A percentile compares a stretch with the other conserved stretches of the same genome.
phyloP scores from a whole-genome alignment of 805 yeast species.

The Metschnikowia chrysomelidarum region DNA sequence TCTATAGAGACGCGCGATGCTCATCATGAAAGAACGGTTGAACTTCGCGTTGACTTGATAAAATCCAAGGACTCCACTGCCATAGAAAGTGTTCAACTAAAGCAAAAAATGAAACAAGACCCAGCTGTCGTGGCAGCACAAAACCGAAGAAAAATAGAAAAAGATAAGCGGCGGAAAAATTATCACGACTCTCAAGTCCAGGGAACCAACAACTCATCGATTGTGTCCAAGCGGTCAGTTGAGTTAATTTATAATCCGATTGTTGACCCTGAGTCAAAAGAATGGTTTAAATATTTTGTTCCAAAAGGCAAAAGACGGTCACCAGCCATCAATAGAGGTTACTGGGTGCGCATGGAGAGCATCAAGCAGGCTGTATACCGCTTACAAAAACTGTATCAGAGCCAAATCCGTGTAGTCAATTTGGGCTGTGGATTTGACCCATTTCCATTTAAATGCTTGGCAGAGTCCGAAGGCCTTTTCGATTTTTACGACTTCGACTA shows the following conservation, averaged over 20 bases:
- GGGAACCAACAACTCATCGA: constrained; percentile 81
- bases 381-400: constrained; percentile 35
- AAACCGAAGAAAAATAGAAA: constrained; percentile 32
- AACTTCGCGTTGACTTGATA: too few relatives aligned
- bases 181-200: constrained; percentile 70
- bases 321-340: constrained; percentile 79
- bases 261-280: constrained; percentile 32
- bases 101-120: too few relatives aligned
- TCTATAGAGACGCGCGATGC: too few relatives aligned
- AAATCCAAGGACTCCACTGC: too few relatives aligned
- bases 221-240: constrained; percentile 78
- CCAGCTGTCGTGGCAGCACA: constrained; percentile 13
- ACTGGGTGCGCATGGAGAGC: constrained; percentile 77
- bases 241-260: constrained; percentile 53
- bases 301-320: constrained; percentile 64
- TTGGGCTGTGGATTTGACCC: constrained; percentile 75
- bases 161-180: constrained; percentile 45
- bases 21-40: too few relatives aligned
- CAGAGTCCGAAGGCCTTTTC: constrained; percentile 23
- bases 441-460: constrained; percentile 39
- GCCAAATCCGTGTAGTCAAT: constrained; percentile 50
- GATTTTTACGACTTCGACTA: constrained; percentile 72
- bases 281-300: constrained; percentile 68
- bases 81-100: too few relatives aligned
- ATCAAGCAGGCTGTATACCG: constrained; percentile 51